Base-by-base conservation (phyloP, 2,329 filamentous ascomycete species). In the Fusarium sp. region DNA sequence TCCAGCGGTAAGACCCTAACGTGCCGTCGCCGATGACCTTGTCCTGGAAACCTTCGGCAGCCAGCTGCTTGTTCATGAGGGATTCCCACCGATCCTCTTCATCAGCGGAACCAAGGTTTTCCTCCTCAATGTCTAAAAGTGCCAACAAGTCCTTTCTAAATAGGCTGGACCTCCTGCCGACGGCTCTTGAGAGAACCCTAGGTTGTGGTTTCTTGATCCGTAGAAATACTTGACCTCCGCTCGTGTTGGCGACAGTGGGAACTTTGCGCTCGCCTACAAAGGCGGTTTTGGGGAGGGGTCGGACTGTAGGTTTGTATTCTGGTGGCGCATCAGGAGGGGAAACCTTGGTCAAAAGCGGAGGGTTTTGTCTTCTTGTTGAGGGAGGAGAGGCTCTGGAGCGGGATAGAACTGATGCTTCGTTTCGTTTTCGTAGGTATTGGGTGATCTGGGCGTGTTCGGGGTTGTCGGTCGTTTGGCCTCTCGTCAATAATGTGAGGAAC, bases 191-290 rank as follows among this genome's bases (percentile, higher is more conserved):
- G 22, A 95, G 81, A n/a, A 82, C 81, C 1, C 80, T 79, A 3
- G 91, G 88, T 80, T 95, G 92, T 6, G 91, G 91, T 80, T 93
- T 93, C 71, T 84, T 87, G 52, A 92, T 82, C 38, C 93, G 90
- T 31, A 96, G 80, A 77, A 95, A 92, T 1, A 92, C 89, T 27
- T 91, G 81, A 29, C 86, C 86, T 45, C 86, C 85, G 3, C 91
- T 86, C 5, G 88, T 86, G 35, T 88, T 83, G 40, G 79, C 80
- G 1, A 94, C 79, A 1, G 83, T 83, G 1, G 93, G 93, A 3
- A 94, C 85, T 54, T 88, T 79, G 20, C 73, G 76, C 22, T 78
- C 75, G 25, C 78, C 73, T 7, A 40, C 36, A 2, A 93, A 84
- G 25, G 84, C 79, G 3, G 83, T 75, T 3, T 84, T 82, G 0